phyloP scores from a whole-genome alignment of 2,329 filamentous ascomycete species.

The Fusarium oxysporum region DNA sequence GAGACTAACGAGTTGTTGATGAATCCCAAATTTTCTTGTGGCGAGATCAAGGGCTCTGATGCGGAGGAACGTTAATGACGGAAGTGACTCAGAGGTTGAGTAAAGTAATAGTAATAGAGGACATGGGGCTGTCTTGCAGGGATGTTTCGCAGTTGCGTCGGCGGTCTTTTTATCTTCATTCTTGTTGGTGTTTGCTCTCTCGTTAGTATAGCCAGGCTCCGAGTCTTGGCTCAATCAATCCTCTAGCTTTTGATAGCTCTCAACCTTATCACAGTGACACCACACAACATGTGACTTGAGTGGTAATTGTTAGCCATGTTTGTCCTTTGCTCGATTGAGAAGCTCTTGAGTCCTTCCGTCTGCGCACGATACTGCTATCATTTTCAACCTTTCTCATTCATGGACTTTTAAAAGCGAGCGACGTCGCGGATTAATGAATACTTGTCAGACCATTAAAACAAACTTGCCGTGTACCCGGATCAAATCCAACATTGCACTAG shows the following conservation, averaged over 20 bases:
- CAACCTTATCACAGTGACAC: too few species aligned
- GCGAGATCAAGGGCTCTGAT: too few species aligned
- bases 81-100: too few species aligned
- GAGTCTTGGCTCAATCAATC: fast-evolving
- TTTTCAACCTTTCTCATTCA: fast-evolving
- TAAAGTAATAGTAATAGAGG: too few species aligned
- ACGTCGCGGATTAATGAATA: neutral
- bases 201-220: fast-evolving
- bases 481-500: neutral
- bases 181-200: fast-evolving
- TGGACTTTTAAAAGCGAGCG: neutral
- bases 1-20: too few species aligned
- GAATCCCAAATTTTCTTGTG: too few species aligned
- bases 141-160: fast-evolving
- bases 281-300: fast-evolving
- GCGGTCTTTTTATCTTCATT: fast-evolving
- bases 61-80: too few species aligned
- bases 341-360: fast-evolving
- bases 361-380: fast-evolving
- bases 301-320: fast-evolving
- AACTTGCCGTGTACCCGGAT: neutral
- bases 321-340: fast-evolving
- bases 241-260: fast-evolving
- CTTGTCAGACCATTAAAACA: fast-evolving
- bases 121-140: neutral